Base-by-base conservation (phyloP, 2,329 filamentous ascomycete species). In the Drechslerella dactyloides region DNA sequence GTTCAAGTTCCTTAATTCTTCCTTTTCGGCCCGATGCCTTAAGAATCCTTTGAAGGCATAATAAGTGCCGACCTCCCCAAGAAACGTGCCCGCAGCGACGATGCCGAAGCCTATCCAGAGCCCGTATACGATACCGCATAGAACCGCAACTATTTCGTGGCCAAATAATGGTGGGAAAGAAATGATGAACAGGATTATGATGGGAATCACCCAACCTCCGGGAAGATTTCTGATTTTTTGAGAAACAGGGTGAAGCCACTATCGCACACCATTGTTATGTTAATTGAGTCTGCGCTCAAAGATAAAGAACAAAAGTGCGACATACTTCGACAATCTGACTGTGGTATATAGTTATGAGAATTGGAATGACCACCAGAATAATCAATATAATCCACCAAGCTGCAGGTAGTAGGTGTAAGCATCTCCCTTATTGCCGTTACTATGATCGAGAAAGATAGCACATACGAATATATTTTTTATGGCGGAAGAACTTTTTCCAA, bases 161-260 rank as follows among this genome's bases (percentile, higher is more conserved):
- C 81, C 81, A 64, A 82, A 82, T 6, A 82, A 75, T 0, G 80
- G 80, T 1, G 81, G 81, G 61, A 81, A 81, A 7, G 80, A 81
- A 53, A 82, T 80, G 52, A 79, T 54, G 53, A 82, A 77, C 24
- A 82, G 74, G 42, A 82, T 78, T 21, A 76, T 75, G 51, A 82
- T 79, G 7, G 80, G 80, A 51, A 81, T 81, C 10, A 82, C 59
- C 75, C 78, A 81, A 5, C 80, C 80, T 8, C 77, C 79, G 1
- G 79, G 78, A 1, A 80, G 74, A n/a, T 79, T 78, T 23, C 79
- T 77, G 23, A 81, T 78, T 64, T 80, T 79, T 60, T 79, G 75
- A 3, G 80, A 78, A 35, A 79, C 78, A 0, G 80, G 81, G n/a
- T 77, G 76, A 23, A 82, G 68, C 40, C 74, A 68, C 78, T 79